Evolutionary conservation across 2,329 filamentous ascomycete species (phyloP), one percentile per base, ranked within the genome.

Genomic region (Macrophomina tecta): DNA sequence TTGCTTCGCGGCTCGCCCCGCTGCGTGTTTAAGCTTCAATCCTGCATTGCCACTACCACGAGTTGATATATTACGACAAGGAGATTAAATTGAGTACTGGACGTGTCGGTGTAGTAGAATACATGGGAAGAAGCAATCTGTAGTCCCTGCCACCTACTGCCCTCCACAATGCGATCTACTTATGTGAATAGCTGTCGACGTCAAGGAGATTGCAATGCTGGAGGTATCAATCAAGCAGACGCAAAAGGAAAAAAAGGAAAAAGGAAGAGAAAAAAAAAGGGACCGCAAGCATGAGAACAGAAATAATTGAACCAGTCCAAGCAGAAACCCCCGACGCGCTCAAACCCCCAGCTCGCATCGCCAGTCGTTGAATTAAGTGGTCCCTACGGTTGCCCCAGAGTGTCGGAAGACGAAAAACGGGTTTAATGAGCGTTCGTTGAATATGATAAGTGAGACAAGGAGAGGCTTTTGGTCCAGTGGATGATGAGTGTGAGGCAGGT

Each of bases 151-250:
- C 73, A 70, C 72, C 67, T 71, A 60, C 68, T 67, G 52, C 64
- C 67, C 65, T 69, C 68, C 67, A 67, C 68, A 67, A 67, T 64
- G 69, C 69, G 66, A 67, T 67, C 65, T 67, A 67, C 65, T 62
- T 63, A 60, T 62, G 65, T 62, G 60, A 67, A 67, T 67, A 63
- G 65, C 65, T 69, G 51, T 66, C 64, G 66, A 67, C 65, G 48
- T 68, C 56, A 74, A 73, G 77, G 77, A 73, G 76, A 78, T 75
- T 73, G 77, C 77, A 78, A 78, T 77, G 76, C 77, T 77, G 76
- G 77, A 78, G 77, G 77, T 79, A 79, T 79, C 77, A 78, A 78
- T 77, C 77, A 78, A 75, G 73, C 76, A 74, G 75, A 74, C 77
- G 72, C 73, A 72, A 76, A 67, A 63, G 53, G 45, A 75, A 69